These are phyloP conservation scores for Penicillium desertorum DNA, from an alignment of 495 filamentous ascomycete genomes.

Conservation along the genomic window DNA sequence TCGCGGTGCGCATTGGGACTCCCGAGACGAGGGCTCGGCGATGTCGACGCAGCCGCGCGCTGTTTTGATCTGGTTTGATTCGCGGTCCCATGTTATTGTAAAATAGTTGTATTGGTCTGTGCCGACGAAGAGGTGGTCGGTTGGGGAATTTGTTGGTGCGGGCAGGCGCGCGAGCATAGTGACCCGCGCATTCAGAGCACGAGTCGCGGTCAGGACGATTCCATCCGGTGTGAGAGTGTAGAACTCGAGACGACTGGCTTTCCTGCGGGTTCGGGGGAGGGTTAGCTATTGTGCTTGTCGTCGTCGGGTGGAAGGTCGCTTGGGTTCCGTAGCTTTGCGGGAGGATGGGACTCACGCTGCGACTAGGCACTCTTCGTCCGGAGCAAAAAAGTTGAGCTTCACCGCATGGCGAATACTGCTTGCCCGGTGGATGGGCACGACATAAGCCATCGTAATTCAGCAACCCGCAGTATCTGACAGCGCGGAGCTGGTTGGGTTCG, in stretches of 20 bases:
- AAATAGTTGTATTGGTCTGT: slow-evolving; percentile 90
- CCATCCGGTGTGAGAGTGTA: slow-evolving; percentile 62
- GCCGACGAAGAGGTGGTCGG: slow-evolving; percentile 89
- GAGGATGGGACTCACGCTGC: slow-evolving; percentile 67
- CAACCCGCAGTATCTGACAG: slow-evolving; percentile 6
- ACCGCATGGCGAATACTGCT: slow-evolving; percentile 88
- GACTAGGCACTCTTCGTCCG: slow-evolving; percentile 77
- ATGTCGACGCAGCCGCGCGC: slow-evolving; percentile 68
- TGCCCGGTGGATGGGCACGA: slow-evolving; percentile 89
- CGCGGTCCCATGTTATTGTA: slow-evolving; percentile 76
- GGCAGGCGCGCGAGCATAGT: slow-evolving; percentile 78
- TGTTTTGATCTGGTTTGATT: slow-evolving; percentile 61
- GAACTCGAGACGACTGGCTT: slow-evolving; percentile 90
- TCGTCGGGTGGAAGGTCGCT: not conserved
- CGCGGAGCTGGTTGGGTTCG: slow-evolving; percentile 17
- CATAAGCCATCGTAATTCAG: slow-evolving; percentile 71
- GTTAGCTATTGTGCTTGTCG: slow-evolving; percentile 8
- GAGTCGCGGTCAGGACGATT: slow-evolving; percentile 60
- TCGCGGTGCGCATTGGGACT: slow-evolving; percentile 70
- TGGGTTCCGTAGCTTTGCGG: not conserved
- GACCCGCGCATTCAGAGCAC: slow-evolving; percentile 76
- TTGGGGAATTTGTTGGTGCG: slow-evolving; percentile 66
- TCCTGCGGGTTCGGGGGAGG: slow-evolving; percentile 49
- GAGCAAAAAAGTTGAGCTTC: slow-evolving; percentile 69
- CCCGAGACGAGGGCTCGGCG: slow-evolving; percentile 74